Evolutionary conservation across 1,284 basidiomycete species (phyloP).

Genomic region (Austropuccinia psidii): DNA sequence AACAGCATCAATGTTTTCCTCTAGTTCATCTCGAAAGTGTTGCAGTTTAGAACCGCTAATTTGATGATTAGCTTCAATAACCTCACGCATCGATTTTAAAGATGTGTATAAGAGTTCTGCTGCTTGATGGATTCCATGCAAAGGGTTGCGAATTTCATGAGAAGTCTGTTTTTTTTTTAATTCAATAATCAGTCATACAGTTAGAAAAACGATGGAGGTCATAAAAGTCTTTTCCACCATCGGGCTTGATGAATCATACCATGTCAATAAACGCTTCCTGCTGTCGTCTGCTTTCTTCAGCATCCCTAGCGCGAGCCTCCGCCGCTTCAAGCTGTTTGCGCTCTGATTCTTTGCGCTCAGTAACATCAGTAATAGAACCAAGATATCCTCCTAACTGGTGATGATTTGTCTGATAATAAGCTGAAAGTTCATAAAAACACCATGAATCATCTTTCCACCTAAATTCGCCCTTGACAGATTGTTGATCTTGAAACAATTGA

Average conservation of each 20-base stretch:
- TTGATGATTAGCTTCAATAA: background rate
- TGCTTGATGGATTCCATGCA: constrained; percentile 36
- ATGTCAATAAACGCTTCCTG: constrained; percentile 36
- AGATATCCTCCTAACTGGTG: constrained; percentile 40
- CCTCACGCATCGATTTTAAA: background rate
- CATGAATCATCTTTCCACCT: constrained; percentile 36
- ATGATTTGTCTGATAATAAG: constrained; percentile 34
- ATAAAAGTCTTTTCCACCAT: background rate
- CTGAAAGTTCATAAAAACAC: constrained; percentile 37
- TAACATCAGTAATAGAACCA: constrained; percentile 43
- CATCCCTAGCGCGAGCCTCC: constrained; percentile 39
- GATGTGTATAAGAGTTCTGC: constrained; percentile 31
- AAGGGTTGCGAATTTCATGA: constrained; percentile 33
- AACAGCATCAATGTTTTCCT: constrained; percentile 43
- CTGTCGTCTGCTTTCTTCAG: constrained; percentile 35
- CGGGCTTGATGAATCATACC: background rate
- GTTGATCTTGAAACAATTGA: constrained; percentile 18
- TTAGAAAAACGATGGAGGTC: background rate
- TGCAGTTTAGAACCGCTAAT: constrained; percentile 24
- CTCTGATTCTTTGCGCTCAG: constrained; percentile 40
- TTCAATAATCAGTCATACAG: background rate
- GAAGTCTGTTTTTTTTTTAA: constrained; percentile 31
- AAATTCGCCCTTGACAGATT: constrained; percentile 17
- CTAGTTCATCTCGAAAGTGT: constrained; percentile 39
- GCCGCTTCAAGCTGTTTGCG: constrained; percentile 41